Evolutionary conservation across 2,329 filamentous ascomycete species (phyloP).

Genomic region (Atkinsonella hypoxylon): DNA sequence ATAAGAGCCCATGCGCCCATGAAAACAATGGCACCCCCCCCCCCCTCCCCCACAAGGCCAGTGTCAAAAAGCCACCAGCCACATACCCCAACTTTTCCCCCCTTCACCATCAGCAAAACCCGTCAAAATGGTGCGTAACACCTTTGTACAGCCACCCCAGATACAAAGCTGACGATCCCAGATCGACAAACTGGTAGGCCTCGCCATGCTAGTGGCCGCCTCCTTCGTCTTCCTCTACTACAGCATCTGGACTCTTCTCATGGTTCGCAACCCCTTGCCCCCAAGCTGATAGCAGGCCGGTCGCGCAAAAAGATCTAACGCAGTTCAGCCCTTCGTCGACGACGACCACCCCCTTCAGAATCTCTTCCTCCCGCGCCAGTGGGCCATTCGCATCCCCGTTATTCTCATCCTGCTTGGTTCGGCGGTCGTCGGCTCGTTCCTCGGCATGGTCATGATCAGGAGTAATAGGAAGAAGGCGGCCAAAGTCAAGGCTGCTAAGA

Average conservation of each 20-base stretch:
- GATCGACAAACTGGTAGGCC: constrained; percentile 75
- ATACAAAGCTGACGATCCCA: constrained; percentile 33
- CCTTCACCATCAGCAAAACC: too few relatives aligned
- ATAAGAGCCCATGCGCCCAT: too few relatives aligned
- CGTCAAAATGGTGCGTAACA: too few relatives aligned
- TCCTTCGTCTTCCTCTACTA: constrained; percentile 69
- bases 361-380: constrained; percentile 93
- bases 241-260: constrained; percentile 92
- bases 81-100: too few relatives aligned
- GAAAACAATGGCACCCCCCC: too few relatives aligned
- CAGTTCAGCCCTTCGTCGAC: constrained; percentile 86
- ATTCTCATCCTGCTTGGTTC: constrained; percentile 87
- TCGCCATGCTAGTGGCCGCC: constrained; percentile 57
- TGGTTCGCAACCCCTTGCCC: constrained; percentile 48
- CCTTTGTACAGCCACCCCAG: too few relatives aligned
- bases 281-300: too few relatives aligned
- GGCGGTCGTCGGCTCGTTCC: constrained; percentile 90
- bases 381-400: constrained; percentile 97
- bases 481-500: constrained; percentile 78
- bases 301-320: not conserved
- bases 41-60: too few relatives aligned
- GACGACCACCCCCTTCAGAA: constrained; percentile 84
- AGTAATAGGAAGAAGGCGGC: constrained; percentile 96
- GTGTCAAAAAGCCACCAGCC: too few relatives aligned
- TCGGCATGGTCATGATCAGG: constrained; percentile 95